Conservation (phyloP, 1,284 basidiomycete genomes). For the Puccinia horiana region DNA sequence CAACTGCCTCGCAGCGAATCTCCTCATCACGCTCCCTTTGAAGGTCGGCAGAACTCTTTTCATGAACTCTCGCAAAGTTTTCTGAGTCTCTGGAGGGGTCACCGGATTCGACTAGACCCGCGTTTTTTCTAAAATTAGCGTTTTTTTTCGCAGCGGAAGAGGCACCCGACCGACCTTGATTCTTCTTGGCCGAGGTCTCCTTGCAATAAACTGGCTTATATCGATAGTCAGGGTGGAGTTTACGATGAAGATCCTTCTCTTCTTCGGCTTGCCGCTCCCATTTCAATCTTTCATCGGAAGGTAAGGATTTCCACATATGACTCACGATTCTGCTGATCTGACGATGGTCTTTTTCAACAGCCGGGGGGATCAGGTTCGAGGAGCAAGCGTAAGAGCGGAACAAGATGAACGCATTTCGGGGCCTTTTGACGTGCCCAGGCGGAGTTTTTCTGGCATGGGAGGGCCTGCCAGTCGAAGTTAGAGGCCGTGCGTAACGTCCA, state of each 20-base stretch:
- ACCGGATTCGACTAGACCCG: not conserved
- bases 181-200: conserved; percentile 49
- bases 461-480: conserved; percentile 48
- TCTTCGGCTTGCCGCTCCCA: conserved; percentile 55
- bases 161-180: conserved; percentile 10
- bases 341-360: conserved; percentile 53
- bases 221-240: conserved; percentile 55
- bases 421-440: conserved; percentile 48
- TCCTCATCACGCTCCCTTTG: conserved; percentile 36
- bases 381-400: conserved; percentile 47
- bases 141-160: conserved; percentile 26
- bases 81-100: not conserved
- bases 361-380: conserved; percentile 47
- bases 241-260: conserved; percentile 55
- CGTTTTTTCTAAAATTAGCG: conserved; percentile 9
- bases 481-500: conserved; percentile 45
- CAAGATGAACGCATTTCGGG: conserved; percentile 48
- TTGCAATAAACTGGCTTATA: conserved; percentile 55
- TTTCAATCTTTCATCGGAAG: conserved; percentile 53
- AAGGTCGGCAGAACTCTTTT: conserved; percentile 14
- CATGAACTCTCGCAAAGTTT: not conserved
- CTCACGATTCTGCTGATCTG: conserved; percentile 56
- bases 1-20: conserved; percentile 44
- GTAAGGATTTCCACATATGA: conserved; percentile 55
- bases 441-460: conserved; percentile 49